These are phyloP conservation scores for Tolypocladium inflatum DNA, from an alignment of 2,329 filamentous ascomycete genomes.

Conservation along the genomic window DNA sequence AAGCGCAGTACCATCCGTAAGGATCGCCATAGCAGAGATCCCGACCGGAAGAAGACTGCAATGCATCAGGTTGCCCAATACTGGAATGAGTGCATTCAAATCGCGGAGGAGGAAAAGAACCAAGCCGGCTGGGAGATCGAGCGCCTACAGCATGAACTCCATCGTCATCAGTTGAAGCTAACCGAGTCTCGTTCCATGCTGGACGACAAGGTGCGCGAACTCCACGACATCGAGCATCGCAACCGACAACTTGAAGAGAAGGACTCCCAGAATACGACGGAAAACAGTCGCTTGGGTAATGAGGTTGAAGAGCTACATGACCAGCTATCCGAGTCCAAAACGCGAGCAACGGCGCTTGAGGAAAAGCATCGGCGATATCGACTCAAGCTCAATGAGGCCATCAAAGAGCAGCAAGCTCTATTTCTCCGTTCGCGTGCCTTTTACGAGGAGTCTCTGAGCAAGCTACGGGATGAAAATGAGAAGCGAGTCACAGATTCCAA, in stretches of 20 bases:
- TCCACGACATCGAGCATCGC: slow-evolving; percentile 13
- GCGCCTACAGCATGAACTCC: slow-evolving; percentile 14
- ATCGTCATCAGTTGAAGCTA: slow-evolving; percentile 9
- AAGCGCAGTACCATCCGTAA: slow-evolving; percentile 14
- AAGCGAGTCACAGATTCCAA: slow-evolving; percentile 11
- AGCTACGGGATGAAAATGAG: slow-evolving; percentile 22
- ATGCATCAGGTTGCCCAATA: slow-evolving; percentile 21
- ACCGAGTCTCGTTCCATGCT: slow-evolving; percentile 3
- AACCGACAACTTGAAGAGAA: slow-evolving; percentile 15
- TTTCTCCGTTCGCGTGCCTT: slow-evolving; percentile 22
- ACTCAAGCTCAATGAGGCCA: slow-evolving; percentile 33
- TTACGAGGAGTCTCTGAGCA: slow-evolving; percentile 21
- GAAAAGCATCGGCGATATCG: slow-evolving; percentile 25
- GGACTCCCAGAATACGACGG: slow-evolving; percentile 9
- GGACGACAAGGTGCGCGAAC: slow-evolving; percentile 10
- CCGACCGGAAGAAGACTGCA: slow-evolving; percentile 16
- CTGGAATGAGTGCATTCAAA: slow-evolving; percentile 24
- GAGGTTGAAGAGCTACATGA: slow-evolving; percentile 18
- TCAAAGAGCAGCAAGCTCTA: slow-evolving; percentile 35
- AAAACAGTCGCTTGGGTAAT: slow-evolving; percentile 14
- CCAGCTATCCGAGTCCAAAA: slow-evolving; percentile 14
- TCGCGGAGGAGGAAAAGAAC: slow-evolving; percentile 18
- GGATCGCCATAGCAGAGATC: slow-evolving; percentile 4
- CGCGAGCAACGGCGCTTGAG: slow-evolving; percentile 11
- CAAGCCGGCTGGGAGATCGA: slow-evolving; percentile 16